These are phyloP conservation scores for Apiospora pterosperma DNA, from an alignment of 2,329 filamentous ascomycete genomes.

Conservation along the genomic window DNA sequence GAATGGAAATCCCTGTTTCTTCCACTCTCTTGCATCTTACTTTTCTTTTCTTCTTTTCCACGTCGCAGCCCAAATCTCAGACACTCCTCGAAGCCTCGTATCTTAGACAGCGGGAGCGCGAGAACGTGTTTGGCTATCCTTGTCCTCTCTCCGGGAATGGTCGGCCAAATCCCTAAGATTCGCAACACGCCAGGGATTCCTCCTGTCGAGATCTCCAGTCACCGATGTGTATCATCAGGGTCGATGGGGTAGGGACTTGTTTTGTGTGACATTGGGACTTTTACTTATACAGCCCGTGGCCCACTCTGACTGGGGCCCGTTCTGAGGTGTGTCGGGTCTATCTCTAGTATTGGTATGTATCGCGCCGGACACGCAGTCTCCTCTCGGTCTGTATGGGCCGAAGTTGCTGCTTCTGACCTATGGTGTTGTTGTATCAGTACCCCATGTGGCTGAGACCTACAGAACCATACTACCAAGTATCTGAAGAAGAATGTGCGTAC, in stretches of 20 bases:
- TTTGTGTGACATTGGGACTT: background rate
- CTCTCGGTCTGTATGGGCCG: background rate
- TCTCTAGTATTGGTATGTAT: background rate
- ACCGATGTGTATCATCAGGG: background rate
- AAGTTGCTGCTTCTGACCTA: background rate
- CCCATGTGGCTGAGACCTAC: background rate
- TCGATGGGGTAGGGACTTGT: background rate
- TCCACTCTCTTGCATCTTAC: background rate
- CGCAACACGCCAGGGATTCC: background rate
- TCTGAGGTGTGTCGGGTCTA: background rate
- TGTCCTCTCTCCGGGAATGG: background rate
- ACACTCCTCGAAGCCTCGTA: background rate
- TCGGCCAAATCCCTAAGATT: background rate
- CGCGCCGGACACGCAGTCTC: background rate
- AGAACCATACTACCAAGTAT: background rate
- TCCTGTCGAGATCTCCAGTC: background rate
- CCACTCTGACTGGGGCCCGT: background rate
- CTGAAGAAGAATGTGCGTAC: too few species aligned
- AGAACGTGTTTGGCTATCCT: conserved; percentile 3
- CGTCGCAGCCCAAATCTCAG: background rate
- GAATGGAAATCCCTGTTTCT: background rate
- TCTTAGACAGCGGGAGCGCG: background rate
- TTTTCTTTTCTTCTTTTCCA: background rate
- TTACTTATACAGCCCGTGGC: background rate
- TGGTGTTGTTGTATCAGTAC: background rate